Evolutionary conservation across 768 basidiomycete genomes (phyloP).

Genomic region (Termitomyces sp.): DNA sequence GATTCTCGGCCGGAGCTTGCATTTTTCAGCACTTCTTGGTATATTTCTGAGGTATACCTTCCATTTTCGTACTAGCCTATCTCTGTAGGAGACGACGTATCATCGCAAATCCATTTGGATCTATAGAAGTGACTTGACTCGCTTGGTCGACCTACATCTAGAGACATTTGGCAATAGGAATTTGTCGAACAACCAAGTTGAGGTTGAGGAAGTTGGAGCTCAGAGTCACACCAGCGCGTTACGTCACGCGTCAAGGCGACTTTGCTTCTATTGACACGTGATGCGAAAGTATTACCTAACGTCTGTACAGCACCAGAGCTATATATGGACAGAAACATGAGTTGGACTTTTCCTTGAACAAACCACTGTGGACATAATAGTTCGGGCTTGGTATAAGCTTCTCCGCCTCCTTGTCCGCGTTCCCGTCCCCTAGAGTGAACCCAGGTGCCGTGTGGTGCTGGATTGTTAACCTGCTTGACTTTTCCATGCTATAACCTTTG

Average conservation of each 20-base stretch:
- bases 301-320: slow-evolving; percentile 21
- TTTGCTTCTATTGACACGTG: too few species aligned
- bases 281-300: slow-evolving; percentile 43
- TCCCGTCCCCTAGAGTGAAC: slow-evolving; percentile 81
- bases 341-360: slow-evolving; percentile 42
- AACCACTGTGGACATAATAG: slow-evolving; percentile 84
- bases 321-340: slow-evolving; percentile 13
- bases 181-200: background rate
- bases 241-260: too few species aligned
- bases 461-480: slow-evolving; percentile 27
- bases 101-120: background rate
- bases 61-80: too few species aligned
- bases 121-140: background rate
- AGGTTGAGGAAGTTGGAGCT: too few species aligned
- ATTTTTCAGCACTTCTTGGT: too few species aligned
- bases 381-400: slow-evolving; percentile 83
- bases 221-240: too few species aligned
- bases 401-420: slow-evolving; percentile 91
- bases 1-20: too few species aligned
- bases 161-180: slow-evolving; percentile 42
- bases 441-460: slow-evolving; percentile 32
- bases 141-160: slow-evolving; percentile 73
- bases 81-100: too few species aligned
- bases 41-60: too few species aligned
- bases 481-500: slow-evolving; percentile 42